Conservation (phyloP, 2,329 filamentous ascomycete genomes). For the Penicillium sp. region DNA sequence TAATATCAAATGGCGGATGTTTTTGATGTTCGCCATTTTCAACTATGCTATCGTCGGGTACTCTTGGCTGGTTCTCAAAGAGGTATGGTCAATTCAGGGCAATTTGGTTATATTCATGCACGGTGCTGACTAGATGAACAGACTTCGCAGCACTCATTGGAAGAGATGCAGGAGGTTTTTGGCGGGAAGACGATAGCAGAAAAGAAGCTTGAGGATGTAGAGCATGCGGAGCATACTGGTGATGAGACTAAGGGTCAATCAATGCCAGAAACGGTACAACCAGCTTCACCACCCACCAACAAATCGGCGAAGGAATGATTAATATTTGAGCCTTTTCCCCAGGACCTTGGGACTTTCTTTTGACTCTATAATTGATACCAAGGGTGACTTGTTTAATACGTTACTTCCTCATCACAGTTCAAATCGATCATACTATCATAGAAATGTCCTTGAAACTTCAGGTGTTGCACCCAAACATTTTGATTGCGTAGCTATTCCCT, state of each 20-base stretch:
- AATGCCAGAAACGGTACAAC: background rate
- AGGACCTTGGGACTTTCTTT: background rate
- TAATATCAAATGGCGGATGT: slow-evolving; percentile 52
- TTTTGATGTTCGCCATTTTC: slow-evolving; percentile 54
- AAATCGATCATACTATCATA: no score
- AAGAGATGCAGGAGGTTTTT: slow-evolving; percentile 47
- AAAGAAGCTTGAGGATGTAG: slow-evolving; percentile 12
- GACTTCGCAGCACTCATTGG: slow-evolving; percentile 47
- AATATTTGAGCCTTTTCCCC: background rate
- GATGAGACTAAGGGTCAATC: background rate
- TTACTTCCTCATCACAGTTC: no score
- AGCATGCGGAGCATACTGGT: background rate
- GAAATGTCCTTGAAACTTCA: background rate
- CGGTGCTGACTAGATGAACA: slow-evolving; percentile 18
- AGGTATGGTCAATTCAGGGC: slow-evolving; percentile 19
- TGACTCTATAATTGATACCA: no score
- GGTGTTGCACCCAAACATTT: background rate
- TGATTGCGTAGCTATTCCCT: background rate
- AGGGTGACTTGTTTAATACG: no score
- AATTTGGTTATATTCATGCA: background rate
- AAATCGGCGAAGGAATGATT: background rate
- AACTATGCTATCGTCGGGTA: slow-evolving; percentile 50
- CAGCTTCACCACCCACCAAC: background rate
- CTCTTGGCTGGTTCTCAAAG: slow-evolving; percentile 46
- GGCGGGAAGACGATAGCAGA: slow-evolving; percentile 18